Evolutionary conservation across 192 early-diverging fungal species (phyloP).

Genomic region (Backusella sp.): DNA sequence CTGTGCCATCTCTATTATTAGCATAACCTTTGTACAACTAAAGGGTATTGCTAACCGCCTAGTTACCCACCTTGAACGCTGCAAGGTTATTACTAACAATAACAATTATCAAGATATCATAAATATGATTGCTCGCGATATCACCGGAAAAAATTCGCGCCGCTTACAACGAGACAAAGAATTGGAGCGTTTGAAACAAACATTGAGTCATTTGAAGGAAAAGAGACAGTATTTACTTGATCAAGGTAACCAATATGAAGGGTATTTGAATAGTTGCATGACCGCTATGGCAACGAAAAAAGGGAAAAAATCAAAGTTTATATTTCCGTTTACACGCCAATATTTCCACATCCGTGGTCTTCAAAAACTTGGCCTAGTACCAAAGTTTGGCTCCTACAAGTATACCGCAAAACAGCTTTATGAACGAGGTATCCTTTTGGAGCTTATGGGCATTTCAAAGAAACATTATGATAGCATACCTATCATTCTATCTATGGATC

Average conservation of each 20-base stretch:
- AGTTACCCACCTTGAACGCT: conserved; percentile 83
- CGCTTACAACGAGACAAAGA: conserved; percentile 75
- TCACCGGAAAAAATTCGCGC: conserved; percentile 87
- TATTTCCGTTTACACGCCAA: conserved; percentile 90
- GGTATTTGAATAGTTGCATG: conserved; percentile 91
- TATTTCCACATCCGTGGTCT: conserved; percentile 93
- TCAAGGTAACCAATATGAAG: conserved; percentile 87
- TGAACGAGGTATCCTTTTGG: conserved; percentile 89
- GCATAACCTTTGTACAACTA: conserved; percentile 67
- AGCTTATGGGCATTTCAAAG: conserved; percentile 77
- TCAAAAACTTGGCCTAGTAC: conserved; percentile 84
- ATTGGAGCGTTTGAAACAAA: conserved; percentile 70
- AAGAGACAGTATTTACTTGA: conserved; percentile 82
- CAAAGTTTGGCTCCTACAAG: conserved; percentile 97
- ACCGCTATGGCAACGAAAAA: conserved; percentile 73
- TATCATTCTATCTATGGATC: conserved; percentile 91
- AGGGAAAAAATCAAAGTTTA: conserved; percentile 63
- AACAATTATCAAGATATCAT: conserved; percentile 94
- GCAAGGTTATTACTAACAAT: conserved; percentile 61
- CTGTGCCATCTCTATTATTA: neutral
- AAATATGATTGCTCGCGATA: conserved; percentile 90
- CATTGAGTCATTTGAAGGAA: conserved; percentile 79
- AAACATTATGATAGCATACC: conserved; percentile 88
- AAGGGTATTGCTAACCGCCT: conserved; percentile 82
- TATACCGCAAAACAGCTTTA: conserved; percentile 93